Percentiles rank a stretch among this genome's conserved stretches.
Evolutionary conservation across 177 flowering plant genomes (phyloP).

Genomic region (Vitis hybrid): DNA sequence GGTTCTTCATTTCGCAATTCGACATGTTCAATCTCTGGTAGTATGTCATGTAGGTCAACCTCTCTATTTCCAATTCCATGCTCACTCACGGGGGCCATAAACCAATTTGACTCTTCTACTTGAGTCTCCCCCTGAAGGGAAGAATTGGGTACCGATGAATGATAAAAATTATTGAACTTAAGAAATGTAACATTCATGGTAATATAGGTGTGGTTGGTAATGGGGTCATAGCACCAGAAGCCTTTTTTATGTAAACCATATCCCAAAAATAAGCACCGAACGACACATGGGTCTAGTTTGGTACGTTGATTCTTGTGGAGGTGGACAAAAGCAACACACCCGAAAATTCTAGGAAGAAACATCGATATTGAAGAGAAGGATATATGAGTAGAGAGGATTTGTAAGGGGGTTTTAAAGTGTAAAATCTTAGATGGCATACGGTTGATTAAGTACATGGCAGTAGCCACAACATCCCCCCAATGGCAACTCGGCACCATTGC

Average conservation of each 20-base stretch:
- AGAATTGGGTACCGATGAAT: constrained; percentile 6
- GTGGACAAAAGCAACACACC: too few species aligned
- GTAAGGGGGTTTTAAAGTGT: too few species aligned
- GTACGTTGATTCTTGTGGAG: too few species aligned
- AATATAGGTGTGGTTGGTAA: not conserved
- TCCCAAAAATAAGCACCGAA: not conserved
- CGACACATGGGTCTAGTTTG: too few species aligned
- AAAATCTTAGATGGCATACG: too few species aligned
- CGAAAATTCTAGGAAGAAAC: too few species aligned
- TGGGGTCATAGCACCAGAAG: too few species aligned
- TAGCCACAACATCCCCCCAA: not conserved
- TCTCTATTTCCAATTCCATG: not conserved
- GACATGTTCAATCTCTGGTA: not conserved
- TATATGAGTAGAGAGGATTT: too few species aligned
- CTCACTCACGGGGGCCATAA: not conserved
- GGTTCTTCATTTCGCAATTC: not conserved
- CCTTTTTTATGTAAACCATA: too few species aligned
- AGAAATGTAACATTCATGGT: constrained; percentile 7
- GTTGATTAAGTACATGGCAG: too few species aligned
- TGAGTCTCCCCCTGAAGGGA: constrained; percentile 12
- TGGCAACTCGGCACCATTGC: constrained; percentile 3
- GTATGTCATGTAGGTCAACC: not conserved
- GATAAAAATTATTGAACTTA: not conserved
- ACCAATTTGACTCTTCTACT: constrained; percentile 1
- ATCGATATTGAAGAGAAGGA: too few species aligned